Evolutionary conservation across 2,329 filamentous ascomycete genomes (phyloP).

Genomic region (Talaromyces amestolkiae): DNA sequence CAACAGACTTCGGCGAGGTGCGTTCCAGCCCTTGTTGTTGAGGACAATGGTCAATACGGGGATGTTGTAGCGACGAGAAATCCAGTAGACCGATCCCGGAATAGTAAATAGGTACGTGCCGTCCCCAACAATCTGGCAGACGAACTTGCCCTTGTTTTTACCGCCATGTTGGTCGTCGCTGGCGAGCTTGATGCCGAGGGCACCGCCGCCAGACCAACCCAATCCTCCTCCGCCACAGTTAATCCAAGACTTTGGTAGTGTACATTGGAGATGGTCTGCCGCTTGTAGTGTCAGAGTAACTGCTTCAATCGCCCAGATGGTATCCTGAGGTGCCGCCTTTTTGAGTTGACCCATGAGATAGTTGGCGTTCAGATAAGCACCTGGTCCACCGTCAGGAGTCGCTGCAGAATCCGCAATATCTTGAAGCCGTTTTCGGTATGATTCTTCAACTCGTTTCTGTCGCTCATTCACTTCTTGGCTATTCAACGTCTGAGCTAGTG

Average conservation of each 20-base stretch:
- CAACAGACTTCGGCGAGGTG: slow-evolving; percentile 59
- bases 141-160: slow-evolving; percentile 55
- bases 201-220: slow-evolving; percentile 75
- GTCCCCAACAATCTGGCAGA: slow-evolving; percentile 65
- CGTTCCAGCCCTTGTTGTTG: slow-evolving; percentile 72
- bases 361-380: slow-evolving; percentile 62
- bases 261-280: slow-evolving; percentile 68
- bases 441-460: slow-evolving; percentile 56
- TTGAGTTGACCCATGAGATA: slow-evolving; percentile 59
- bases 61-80: slow-evolving; percentile 63
- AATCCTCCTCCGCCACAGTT: slow-evolving; percentile 79
- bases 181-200: slow-evolving; percentile 73
- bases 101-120: slow-evolving; percentile 66
- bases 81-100: slow-evolving; percentile 67
- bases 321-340: slow-evolving; percentile 58
- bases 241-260: slow-evolving; percentile 69
- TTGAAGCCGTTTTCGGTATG: slow-evolving; percentile 59
- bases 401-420: slow-evolving; percentile 57
- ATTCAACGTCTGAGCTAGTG: slow-evolving; percentile 44
- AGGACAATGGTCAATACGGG: slow-evolving; percentile 65
- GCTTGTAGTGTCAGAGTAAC: slow-evolving; percentile 70
- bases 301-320: slow-evolving; percentile 74
- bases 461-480: slow-evolving; percentile 45
- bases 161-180: slow-evolving; percentile 53
- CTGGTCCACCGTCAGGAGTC: slow-evolving; percentile 52